A percentile compares a stretch with the other conserved stretches of the same genome.
phyloP scores from a whole-genome alignment of 164 flowering plant genomes.

The Cinnamomum chago region DNA sequence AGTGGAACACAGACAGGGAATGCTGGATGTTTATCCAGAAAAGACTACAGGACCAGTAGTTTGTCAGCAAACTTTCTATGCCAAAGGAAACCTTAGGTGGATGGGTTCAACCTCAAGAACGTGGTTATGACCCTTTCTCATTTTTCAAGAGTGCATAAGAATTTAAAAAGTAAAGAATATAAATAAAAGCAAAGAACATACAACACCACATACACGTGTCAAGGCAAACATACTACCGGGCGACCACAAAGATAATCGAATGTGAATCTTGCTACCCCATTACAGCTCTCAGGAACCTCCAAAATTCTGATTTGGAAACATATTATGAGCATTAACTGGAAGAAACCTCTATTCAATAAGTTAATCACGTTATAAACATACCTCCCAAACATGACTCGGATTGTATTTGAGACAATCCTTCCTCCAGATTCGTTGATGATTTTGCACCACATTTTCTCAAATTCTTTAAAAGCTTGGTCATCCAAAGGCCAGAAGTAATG shows the following conservation, averaged over 20 bases:
- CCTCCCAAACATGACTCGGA: constrained; percentile 99
- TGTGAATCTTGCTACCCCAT: constrained; percentile 82
- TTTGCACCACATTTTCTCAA: constrained; percentile 67
- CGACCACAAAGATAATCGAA: constrained; percentile 92
- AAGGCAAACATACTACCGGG: constrained; percentile 51
- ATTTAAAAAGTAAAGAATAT: background rate
- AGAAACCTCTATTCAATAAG: background rate
- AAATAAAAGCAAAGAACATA: background rate
- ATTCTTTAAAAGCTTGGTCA: constrained; percentile 34
- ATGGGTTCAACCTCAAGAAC: background rate
- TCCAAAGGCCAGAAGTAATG: constrained; percentile 76
- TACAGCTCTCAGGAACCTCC: constrained; percentile 85
- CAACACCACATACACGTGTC: background rate
- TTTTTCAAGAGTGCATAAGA: background rate
- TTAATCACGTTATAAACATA: constrained; percentile 17
- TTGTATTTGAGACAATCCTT: constrained; percentile 41
- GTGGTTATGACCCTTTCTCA: background rate
- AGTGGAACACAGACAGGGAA: background rate
- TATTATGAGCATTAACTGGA: constrained; percentile 7
- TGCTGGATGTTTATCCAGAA: background rate
- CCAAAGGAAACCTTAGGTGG: background rate
- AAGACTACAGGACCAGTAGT: background rate
- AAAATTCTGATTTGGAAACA: constrained; percentile 42
- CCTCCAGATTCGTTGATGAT: constrained; percentile 49
- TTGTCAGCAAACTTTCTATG: background rate